Evolutionary conservation across 768 basidiomycete genomes (phyloP), one percentile per base, ranked within the genome.

Genomic region (Nidularia pulvinata): DNA sequence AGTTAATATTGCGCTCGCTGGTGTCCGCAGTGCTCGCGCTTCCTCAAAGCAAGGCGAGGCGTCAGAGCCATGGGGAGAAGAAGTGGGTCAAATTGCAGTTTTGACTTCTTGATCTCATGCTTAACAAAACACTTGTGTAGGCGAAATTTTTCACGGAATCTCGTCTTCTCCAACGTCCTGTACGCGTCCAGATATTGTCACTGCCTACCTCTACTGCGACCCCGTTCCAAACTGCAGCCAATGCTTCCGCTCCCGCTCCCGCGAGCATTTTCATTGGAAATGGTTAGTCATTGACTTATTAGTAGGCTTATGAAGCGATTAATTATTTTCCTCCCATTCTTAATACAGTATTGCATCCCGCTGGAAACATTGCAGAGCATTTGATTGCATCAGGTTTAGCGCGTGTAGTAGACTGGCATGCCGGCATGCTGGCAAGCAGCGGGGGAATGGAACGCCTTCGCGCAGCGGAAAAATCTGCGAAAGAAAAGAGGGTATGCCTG

Each of bases 401-500:
- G 14, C 88, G 93, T 53, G 81, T 98, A 48, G 88, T 98, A 54
- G 95, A 96, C 65, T 98, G 95, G 95, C 96, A 99, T 67, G 95
- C 96, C 13, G 95, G 95, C 19, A 89, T 98, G 82, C 83, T 99
- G 19, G 85, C 93, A 1, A 82, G 78, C 50, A 76, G 80, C 49
- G 94, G 94, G 39, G 90, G 85, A 4, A 92, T 98, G 84, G 93
- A 95, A 61, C 86, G 85, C 42, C 80, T 98, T 32, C 86, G 95
- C 49, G 82, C 84, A 1, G 93, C 92, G 0, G 95, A 98, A 71
- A 88, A 81, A 66, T 65, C 60, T 47, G 93, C 92, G 19, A 93
- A 91, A 67, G 87, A 91, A 65, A 88, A 83, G 62, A 83, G 85
- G 33, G 69, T 78, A 2, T 84, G 75, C 55, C 75, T 96, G 7